Base-by-base conservation (phyloP, 1,139 yeast genomes). In the Candida sp. region DNA sequence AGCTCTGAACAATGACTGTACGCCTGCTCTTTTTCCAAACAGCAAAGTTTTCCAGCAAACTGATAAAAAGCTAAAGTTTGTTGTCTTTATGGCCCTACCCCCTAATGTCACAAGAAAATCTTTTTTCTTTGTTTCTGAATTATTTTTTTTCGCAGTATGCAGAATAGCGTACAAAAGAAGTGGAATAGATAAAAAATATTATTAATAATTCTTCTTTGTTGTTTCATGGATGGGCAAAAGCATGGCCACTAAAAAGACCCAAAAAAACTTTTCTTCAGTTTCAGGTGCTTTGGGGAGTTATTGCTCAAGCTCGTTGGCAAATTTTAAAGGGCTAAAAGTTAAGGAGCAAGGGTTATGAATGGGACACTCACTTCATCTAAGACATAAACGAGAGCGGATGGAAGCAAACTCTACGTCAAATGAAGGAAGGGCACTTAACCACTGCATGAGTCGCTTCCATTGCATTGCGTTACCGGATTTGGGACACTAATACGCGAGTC, bases 61-160 rank as follows among this genome's bases (percentile, higher is more conserved):
- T 12, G 25, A 12, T 17, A 17, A 34, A 34, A 34, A 34, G 38
- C 9, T 34, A 34, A 34, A 34, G 12, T 34, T 17, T 34, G 17
- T 5, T 34, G 38, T 5, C 23, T 17, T 7, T 17, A 23, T 37
- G 27, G 9, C 23, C n/a, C 32, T 38, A 38, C 48, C 48, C 43
- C 48, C 42, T 38, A 45, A 45, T 28, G 27, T 25, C 28, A 37
- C 28, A 37, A 42, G 39, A 32, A n/a, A 42, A 32, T 23, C 30
- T 42, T 32, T 23, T 42, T 33, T 31, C 35, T 41, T 41, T 41
- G 27, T 41, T 41, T 31, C 25, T 17, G 8, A 28, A 23, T 30
- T 32, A 42, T 31, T 42, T 42, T 31, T 42, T 42, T 42, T 42
- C 33, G 45, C 45, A 42, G 32, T 33, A 42, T 32, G 45, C 39